Percentiles rank a stretch among this genome's conserved stretches.
phyloP scores from a whole-genome alignment of 2,329 filamentous ascomycete species.

The Diaporthe citrichinensis region DNA sequence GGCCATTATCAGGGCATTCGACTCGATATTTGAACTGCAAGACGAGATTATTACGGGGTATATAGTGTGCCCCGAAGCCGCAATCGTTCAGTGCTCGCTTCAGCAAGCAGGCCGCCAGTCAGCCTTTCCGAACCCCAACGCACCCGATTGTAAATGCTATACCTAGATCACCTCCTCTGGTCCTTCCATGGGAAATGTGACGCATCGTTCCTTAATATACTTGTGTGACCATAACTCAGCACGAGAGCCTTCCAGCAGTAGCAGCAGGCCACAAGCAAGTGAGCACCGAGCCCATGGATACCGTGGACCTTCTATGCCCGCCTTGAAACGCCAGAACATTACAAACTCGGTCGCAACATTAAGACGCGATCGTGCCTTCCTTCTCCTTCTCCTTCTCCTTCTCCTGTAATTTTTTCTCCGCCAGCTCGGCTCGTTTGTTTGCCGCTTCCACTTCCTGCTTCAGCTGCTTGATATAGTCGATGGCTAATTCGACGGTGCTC shows the following conservation, averaged over 20 bases:
- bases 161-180: not conserved
- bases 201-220: not conserved
- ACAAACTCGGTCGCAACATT: not conserved
- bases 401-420: conserved; percentile 71
- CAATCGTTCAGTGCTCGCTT: not conserved
- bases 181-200: not conserved
- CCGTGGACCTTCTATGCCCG: not conserved
- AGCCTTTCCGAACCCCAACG: conserved; percentile 2
- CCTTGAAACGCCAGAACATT: conserved; percentile 1
- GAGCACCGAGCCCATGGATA: not conserved
- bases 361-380: not conserved
- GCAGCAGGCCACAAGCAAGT: not conserved
- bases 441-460: conserved; percentile 80
- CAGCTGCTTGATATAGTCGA: conserved; percentile 91
- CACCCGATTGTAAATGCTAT: conserved; percentile 16
- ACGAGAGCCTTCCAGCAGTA: not conserved
- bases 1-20: not conserved
- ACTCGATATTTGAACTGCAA: not conserved
- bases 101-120: not conserved
- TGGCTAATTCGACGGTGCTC: conserved; percentile 96
- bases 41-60: conserved; percentile 3
- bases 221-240: not conserved
- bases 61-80: not conserved
- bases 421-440: conserved; percentile 72
- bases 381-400: conserved; percentile 20